Base-by-base conservation (phyloP, 441 rosid species). In the Populus hybrid region DNA sequence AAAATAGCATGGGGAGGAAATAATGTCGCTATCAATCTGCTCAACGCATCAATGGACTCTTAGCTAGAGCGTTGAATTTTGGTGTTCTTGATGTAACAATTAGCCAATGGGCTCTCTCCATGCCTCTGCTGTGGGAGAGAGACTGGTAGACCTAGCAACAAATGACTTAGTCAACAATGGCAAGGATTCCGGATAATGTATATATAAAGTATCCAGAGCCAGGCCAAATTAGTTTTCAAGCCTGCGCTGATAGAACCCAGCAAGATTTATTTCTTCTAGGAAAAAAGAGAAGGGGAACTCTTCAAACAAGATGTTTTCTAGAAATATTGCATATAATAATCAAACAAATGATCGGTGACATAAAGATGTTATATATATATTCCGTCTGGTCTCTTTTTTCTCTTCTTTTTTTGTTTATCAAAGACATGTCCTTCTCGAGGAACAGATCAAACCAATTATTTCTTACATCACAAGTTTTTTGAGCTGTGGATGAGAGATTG, bases 21-120 rank as follows among this genome's bases (percentile, higher is more conserved):
- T 30, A 67, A 57, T 32, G 80, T 76, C 77, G 20, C 61, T 30
- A 8, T 83, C 81, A 78, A 81, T 71, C 84, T 83, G 81, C 88
- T 83, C 84, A 84, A 84, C 86, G 84, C 88, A 81, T 83, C 84
- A 75, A 78, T 73, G 18, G 6, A 53, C 21, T 53, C 61, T 30
- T 53, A 53, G n/a, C 61, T 53, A 18, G 61, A 6, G 2, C 61
- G 61, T 53, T 53, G 61, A 53, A 53, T 53, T 24, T 82, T 68
- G 30, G 11, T 72, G 14, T 64, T 75, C 66, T 78, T 38, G 23
- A 38, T 34, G 65, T 46, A 63, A 77, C 59, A 34, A n/a, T 24
- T 16, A 28, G 30, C 75, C 79, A 70, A 16, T 73, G 50, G 64
- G 35, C 59, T 24, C 2, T 68, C 65, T 71, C 40, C 53, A 53